Base-by-base conservation (phyloP, 495 filamentous ascomycete genomes). In the Talaromyces nanjingensis region DNA sequence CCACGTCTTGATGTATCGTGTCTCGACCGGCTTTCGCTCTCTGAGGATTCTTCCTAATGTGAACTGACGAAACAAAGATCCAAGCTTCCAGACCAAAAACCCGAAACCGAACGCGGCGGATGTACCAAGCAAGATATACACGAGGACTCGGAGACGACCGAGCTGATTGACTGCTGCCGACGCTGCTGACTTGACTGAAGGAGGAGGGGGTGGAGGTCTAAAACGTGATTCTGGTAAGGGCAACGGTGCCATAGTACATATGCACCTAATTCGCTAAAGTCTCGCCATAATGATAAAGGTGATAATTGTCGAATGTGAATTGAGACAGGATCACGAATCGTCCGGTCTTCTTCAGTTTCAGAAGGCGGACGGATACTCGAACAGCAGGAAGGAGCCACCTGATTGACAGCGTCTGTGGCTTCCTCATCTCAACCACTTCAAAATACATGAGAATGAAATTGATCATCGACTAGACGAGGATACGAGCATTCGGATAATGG, bases 1-100 rank as follows among this genome's bases (percentile, higher is more conserved):
- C 78, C 78, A 81, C 14, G 77, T 81, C 53, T 70, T 73, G 27
- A 74, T 70, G 65, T 76, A 79, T 9, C 78, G 76, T 63, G 69
- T 65, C 3, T 65, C 68, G 12, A 71, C 61, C 4, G 65, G 49
- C 64, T 73, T 81, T 31, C 74, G 75, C 45, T 61, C 67, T 49
- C 65, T 18, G 25, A 78, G 62, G 39, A 81, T 72, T 65, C 68
- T 74, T 27, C 69, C 45, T 63, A 66, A 65, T 7, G 72, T 79
- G 58, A 77, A 75, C 6, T 57, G 68, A 39, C 77, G 74, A 59
- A 76, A 62, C 49, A 77, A 74, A n/a, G 65, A 63, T 12, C 76
- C 77, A 37, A 70, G 52, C 65, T 75, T 81, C 78, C 78, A 81
- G 54, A 79, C 73, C 3, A 81, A 52, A 12, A 79, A 72, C 0